Percentiles rank a stretch among this genome's conserved stretches.
Evolutionary conservation across 2,329 filamentous ascomycete genomes (phyloP).

Genomic region (Aspergillus sp.): DNA sequence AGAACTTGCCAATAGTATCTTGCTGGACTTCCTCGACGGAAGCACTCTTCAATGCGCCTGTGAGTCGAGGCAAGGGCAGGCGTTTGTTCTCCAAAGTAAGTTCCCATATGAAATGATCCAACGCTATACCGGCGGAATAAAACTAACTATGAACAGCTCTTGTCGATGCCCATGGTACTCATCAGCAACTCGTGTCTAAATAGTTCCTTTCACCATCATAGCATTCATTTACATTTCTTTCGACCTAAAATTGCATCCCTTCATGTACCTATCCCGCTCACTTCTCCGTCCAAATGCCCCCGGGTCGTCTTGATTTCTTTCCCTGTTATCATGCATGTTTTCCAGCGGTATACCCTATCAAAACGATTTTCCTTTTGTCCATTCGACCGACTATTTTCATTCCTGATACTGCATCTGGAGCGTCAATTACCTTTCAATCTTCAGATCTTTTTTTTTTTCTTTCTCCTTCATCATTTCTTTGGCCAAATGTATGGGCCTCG

Average conservation of each 20-base stretch:
- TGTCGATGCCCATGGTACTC: slow-evolving; percentile 41
- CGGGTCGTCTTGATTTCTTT: slow-evolving; percentile 7
- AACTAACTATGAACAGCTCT: slow-evolving; percentile 35
- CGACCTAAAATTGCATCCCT: slow-evolving; percentile 1
- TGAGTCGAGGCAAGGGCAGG: slow-evolving; percentile 56
- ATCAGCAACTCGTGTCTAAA: slow-evolving; percentile 24
- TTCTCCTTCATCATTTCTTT: slow-evolving; percentile 10
- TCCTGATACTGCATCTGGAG: slow-evolving; percentile 8
- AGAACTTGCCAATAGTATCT: slow-evolving; percentile 83
- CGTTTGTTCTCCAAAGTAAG: slow-evolving; percentile 53
- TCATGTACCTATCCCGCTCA: neutral
- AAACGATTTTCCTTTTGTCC: slow-evolving; percentile 25
- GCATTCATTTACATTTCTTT: slow-evolving; percentile 12
- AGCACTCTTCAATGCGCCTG: slow-evolving; percentile 64
- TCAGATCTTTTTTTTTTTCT: slow-evolving; percentile 9
- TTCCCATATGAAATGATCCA: slow-evolving; percentile 3
- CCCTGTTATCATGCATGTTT: slow-evolving; percentile 22
- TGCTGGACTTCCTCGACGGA: slow-evolving; percentile 63
- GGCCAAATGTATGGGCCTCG: slow-evolving; percentile 20
- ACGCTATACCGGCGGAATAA: neutral
- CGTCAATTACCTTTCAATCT: slow-evolving; percentile 11
- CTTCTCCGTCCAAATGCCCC: neutral
- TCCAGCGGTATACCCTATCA: slow-evolving; percentile 33
- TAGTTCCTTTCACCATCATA: slow-evolving; percentile 6
- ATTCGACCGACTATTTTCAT: slow-evolving; percentile 16